Conservation (phyloP, 108 stramenopile species). For the Fragilariopsis cylindrus region DNA sequence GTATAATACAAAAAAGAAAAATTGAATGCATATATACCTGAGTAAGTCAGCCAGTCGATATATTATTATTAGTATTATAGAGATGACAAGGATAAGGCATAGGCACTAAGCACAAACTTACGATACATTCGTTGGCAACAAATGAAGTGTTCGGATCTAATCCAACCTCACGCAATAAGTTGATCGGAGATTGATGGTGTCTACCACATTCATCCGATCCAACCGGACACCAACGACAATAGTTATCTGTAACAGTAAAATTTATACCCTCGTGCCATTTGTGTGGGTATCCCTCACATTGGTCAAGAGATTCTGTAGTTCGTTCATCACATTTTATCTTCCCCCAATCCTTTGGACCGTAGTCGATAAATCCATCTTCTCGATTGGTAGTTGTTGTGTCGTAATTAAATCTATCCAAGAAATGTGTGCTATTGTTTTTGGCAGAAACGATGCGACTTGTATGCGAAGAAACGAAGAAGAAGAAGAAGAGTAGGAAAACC, state of each 20-base stretch:
- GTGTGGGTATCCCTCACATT: constrained; percentile 29
- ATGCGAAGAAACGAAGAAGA: background rate
- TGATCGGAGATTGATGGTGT: constrained; percentile 48
- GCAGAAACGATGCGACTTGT: background rate
- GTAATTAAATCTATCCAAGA: constrained; percentile 27
- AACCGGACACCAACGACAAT: constrained; percentile 45
- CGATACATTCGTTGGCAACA: constrained; percentile 8
- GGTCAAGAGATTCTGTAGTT: constrained; percentile 9
- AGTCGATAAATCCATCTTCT: constrained; percentile 15
- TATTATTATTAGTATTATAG: no score
- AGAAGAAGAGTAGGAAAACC: background rate
- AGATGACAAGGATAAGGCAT: background rate
- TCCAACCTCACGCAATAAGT: constrained; percentile 33
- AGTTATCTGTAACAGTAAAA: constrained; percentile 24
- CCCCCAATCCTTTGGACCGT: constrained; percentile 23
- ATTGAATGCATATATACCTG: background rate
- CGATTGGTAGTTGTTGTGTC: background rate
- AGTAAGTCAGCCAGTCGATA: background rate
- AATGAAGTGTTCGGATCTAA: constrained; percentile 13
- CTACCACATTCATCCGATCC: constrained; percentile 31
- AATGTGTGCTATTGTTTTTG: constrained; percentile 2
- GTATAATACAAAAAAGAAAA: background rate
- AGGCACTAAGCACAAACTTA: background rate
- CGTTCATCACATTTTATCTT: constrained; percentile 25
- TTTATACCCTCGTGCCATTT: constrained; percentile 24